Evolutionary conservation across 2,329 filamentous ascomycete species (phyloP).

Genomic region (Rutstroemia sp.): DNA sequence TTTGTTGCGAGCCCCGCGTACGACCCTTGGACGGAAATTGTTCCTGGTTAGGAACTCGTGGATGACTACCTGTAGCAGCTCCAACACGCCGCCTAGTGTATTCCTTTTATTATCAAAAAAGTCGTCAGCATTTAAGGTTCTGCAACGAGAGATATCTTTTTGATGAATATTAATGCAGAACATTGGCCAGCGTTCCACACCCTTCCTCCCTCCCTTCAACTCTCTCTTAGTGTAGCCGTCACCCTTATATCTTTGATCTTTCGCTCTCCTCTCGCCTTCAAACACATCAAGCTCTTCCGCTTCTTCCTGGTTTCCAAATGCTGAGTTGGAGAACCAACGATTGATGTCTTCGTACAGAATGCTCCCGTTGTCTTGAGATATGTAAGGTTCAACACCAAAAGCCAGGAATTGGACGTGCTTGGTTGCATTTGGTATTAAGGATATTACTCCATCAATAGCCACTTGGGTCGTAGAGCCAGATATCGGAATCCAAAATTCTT

Average conservation of each 20-base stretch:
- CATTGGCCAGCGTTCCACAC: conserved; percentile 79
- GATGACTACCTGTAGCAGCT: conserved; percentile 62
- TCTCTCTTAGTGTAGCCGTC: conserved; percentile 44
- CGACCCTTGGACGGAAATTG: conserved; percentile 41
- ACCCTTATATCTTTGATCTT: conserved; percentile 37
- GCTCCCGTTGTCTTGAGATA: conserved; percentile 48
- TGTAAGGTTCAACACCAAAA: conserved; percentile 62
- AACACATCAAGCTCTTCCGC: conserved; percentile 29
- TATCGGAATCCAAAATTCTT: conserved; percentile 59
- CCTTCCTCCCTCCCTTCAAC: conserved; percentile 48
- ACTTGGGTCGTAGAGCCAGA: conserved; percentile 57
- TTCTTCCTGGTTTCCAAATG: conserved; percentile 60
- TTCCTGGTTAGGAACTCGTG: conserved; percentile 70
- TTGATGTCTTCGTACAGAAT: conserved; percentile 75
- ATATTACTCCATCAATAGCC: conserved; percentile 64
- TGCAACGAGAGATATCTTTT: not conserved
- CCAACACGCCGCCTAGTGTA: conserved; percentile 42
- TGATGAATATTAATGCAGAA: conserved; percentile 68
- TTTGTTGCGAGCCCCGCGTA: not conserved
- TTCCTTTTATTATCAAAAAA: conserved; percentile 39
- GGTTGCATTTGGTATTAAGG: conserved; percentile 59
- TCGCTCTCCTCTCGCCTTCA: conserved; percentile 31
- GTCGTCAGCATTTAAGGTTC: conserved; percentile 29
- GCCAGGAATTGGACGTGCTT: conserved; percentile 76
- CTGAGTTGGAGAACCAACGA: conserved; percentile 64